A percentile compares a stretch with the other conserved stretches of the same genome.
These are phyloP conservation scores for Pelargonium fulgidum DNA, from an alignment of 441 rosid genomes.

Conservation along the genomic window DNA sequence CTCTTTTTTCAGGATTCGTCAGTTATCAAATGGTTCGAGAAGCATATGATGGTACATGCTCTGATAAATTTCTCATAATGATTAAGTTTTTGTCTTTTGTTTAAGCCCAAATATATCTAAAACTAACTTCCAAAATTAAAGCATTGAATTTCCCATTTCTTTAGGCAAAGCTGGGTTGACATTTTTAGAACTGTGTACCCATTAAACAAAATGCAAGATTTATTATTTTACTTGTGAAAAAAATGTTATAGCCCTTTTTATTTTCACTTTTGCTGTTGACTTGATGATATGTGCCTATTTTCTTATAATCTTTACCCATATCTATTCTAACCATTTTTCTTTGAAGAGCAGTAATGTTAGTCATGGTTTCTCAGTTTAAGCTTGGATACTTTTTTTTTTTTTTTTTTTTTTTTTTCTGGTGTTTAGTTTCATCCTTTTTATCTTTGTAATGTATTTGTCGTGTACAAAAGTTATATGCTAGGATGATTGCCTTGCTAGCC, in stretches of 20 bases:
- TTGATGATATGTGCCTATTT: background rate
- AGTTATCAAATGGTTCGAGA: constrained; percentile 98
- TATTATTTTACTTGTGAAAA: too few species aligned
- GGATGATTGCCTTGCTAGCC: background rate
- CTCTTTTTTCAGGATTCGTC: constrained; percentile 94
- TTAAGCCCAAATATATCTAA: background rate
- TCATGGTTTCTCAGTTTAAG: background rate
- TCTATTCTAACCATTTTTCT: background rate
- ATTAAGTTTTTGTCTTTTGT: background rate
- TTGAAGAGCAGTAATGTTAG: background rate
- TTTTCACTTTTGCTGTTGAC: background rate
- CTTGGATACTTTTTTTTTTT: background rate
- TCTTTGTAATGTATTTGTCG: background rate
- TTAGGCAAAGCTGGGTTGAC: too few species aligned
- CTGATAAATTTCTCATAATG: constrained; percentile 4
- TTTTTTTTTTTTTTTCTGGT: background rate
- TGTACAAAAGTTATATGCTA: background rate
- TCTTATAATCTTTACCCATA: background rate
- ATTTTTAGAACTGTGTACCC: too few species aligned
- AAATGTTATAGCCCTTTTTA: too few species aligned
- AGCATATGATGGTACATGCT: constrained; percentile 70
- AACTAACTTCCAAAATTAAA: background rate
- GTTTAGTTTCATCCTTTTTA: background rate
- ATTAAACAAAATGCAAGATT: too few species aligned
- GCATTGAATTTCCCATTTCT: too few species aligned